Conservation (phyloP, 306 rosid species). For the Malus asiatica region DNA sequence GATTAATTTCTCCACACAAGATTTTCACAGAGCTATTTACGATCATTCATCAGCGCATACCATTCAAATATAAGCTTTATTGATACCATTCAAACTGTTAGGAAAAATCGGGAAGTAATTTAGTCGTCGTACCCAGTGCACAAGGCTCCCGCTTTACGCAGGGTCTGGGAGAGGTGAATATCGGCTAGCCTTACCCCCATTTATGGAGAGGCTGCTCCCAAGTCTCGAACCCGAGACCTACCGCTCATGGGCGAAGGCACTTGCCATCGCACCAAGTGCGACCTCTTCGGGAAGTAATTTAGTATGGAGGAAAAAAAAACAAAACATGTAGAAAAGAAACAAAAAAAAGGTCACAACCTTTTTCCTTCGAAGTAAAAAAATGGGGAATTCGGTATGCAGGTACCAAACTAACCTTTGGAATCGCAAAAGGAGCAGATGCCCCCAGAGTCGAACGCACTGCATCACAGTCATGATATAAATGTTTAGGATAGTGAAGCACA, state of each 20-base stretch:
- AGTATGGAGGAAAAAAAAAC: not conserved
- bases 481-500: conserved; percentile 68
- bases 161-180: too few relatives aligned
- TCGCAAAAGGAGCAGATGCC: conserved; percentile 63
- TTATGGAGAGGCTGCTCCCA: too few relatives aligned
- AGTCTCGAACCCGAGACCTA: too few relatives aligned
- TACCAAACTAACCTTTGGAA: conserved; percentile 68
- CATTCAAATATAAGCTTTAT: not conserved
- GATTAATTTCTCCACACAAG: too few relatives aligned
- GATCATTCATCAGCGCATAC: not conserved
- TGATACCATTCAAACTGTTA: not conserved
- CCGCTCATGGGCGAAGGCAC: too few relatives aligned
- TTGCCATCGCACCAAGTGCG: too few relatives aligned
- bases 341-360: too few relatives aligned
- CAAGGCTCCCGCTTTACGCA: too few relatives aligned
- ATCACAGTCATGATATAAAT: conserved; percentile 70
- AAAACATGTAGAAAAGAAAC: not conserved
- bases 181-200: too few relatives aligned
- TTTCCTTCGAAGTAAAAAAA: not conserved
- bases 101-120: not conserved
- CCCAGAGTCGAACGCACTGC: conserved; percentile 68
- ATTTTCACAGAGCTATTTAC: too few relatives aligned
- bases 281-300: too few relatives aligned
- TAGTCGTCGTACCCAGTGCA: too few relatives aligned
- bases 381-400: not conserved